Evolutionary conservation across 2,329 filamentous ascomycete genomes (phyloP).

Genomic region (Paraconiothyrium sp.): DNA sequence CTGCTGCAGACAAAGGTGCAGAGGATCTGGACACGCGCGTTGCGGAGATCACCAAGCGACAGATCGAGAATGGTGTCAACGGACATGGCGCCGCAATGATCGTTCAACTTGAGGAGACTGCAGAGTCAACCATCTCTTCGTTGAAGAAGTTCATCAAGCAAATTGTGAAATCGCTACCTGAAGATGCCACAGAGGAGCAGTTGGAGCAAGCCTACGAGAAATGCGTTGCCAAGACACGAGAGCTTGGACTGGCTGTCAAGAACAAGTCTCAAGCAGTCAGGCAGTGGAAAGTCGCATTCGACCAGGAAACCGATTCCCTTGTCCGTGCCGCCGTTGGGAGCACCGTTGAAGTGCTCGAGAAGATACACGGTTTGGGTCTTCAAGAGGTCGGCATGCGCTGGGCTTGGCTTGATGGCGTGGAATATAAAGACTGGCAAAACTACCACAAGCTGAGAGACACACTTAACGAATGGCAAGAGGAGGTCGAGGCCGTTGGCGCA

Average conservation of each 20-base stretch:
- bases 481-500: conserved; percentile 79
- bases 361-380: conserved; percentile 82
- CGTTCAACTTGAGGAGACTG: conserved; percentile 72
- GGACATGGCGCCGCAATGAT: conserved; percentile 73
- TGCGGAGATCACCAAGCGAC: conserved; percentile 75
- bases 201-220: conserved; percentile 63
- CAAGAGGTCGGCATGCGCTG: conserved; percentile 93
- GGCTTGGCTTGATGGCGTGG: conserved; percentile 95
- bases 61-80: conserved; percentile 72
- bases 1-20: conserved; percentile 84
- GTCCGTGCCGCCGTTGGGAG: conserved; percentile 79
- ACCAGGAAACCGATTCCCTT: conserved; percentile 72
- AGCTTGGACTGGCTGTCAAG: conserved; percentile 77
- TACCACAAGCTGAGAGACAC: conserved; percentile 88
- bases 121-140: conserved; percentile 68
- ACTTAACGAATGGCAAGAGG: conserved; percentile 84
- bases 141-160: conserved; percentile 74
- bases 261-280: conserved; percentile 79
- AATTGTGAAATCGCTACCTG: conserved; percentile 64
- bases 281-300: conserved; percentile 77
- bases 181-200: conserved; percentile 64
- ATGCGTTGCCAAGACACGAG: conserved; percentile 67
- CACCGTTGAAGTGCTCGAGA: conserved; percentile 83
- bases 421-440: conserved; percentile 96
- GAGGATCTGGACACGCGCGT: conserved; percentile 72